Conservation (phyloP, 129 eudicot genomes). For the Arctium minus region DNA sequence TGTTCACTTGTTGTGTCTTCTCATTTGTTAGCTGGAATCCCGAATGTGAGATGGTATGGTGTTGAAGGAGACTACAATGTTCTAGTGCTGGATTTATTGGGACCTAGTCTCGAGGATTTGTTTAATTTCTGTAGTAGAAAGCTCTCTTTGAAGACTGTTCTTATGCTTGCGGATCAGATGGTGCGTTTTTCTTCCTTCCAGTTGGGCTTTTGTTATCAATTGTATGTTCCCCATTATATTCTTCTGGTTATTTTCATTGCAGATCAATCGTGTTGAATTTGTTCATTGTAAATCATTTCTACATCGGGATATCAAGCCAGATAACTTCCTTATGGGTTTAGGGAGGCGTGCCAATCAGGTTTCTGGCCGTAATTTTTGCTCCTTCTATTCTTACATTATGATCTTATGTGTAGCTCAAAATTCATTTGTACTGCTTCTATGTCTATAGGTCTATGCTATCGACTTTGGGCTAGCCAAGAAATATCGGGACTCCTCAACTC, state of each 20-base stretch:
- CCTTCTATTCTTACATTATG: background rate
- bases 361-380: background rate
- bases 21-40: constrained; percentile 72
- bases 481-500: constrained; percentile 83
- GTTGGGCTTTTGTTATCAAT: background rate
- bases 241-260: background rate
- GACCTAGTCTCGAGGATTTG: constrained; percentile 91
- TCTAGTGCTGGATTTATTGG: constrained; percentile 84
- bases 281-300: constrained; percentile 78
- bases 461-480: constrained; percentile 98
- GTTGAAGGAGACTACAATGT: constrained; percentile 97
- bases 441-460: constrained; percentile 65
- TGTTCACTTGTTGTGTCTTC: constrained; percentile 13
- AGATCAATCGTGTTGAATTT: constrained; percentile 83
- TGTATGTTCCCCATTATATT: background rate
- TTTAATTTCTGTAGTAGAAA: constrained; percentile 88
- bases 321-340: constrained; percentile 94
- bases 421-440: constrained; percentile 2
- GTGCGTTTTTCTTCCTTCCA: constrained; percentile 29
- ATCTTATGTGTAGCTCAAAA: background rate
- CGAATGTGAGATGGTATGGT: constrained; percentile 86
- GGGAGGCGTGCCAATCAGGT: constrained; percentile 97
- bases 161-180: constrained; percentile 99
- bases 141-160: constrained; percentile 85
- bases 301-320: constrained; percentile 92